Evolutionary conservation across 1,139 yeast species (phyloP).

Genomic region (Debaryomyces psychrophilus): DNA sequence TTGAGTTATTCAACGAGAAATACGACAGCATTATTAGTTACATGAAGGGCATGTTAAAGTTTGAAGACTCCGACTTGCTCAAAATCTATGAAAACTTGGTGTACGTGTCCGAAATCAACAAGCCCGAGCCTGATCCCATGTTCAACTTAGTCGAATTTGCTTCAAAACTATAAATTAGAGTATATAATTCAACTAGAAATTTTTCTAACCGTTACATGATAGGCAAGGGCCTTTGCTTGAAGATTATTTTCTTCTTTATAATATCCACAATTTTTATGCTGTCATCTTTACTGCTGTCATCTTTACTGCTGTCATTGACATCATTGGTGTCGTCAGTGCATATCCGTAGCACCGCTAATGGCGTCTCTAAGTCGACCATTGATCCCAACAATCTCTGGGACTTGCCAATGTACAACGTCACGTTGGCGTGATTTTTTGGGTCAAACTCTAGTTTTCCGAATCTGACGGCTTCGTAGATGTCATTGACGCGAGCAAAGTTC

Average conservation of each 20-base stretch:
- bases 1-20: slow-evolving; percentile 50
- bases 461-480: slow-evolving; percentile 50
- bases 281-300: slow-evolving; percentile 16
- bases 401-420: slow-evolving; percentile 62
- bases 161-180: slow-evolving; percentile 11
- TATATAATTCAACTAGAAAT: background rate
- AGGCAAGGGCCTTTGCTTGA: slow-evolving; percentile 70
- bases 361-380: slow-evolving; percentile 57
- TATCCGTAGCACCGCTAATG: slow-evolving; percentile 61
- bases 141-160: slow-evolving; percentile 8
- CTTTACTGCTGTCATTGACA: slow-evolving; percentile 17
- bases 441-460: slow-evolving; percentile 65
- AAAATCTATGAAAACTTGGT: slow-evolving; percentile 52
- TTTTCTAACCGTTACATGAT: slow-evolving; percentile 53
- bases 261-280: slow-evolving; percentile 58
- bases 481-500: slow-evolving; percentile 38
- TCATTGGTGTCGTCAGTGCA: slow-evolving; percentile 27
- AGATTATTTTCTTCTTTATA: slow-evolving; percentile 57
- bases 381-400: slow-evolving; percentile 68
- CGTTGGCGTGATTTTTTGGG: slow-evolving; percentile 42
- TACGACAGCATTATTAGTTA: slow-evolving; percentile 64
- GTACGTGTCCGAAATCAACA: background rate
- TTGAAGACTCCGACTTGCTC: slow-evolving; percentile 52
- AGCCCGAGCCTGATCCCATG: slow-evolving; percentile 1
- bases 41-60: slow-evolving; percentile 48